Base-by-base conservation (phyloP, 148 eudicot genomes). In the Amaranthus cruentus region DNA sequence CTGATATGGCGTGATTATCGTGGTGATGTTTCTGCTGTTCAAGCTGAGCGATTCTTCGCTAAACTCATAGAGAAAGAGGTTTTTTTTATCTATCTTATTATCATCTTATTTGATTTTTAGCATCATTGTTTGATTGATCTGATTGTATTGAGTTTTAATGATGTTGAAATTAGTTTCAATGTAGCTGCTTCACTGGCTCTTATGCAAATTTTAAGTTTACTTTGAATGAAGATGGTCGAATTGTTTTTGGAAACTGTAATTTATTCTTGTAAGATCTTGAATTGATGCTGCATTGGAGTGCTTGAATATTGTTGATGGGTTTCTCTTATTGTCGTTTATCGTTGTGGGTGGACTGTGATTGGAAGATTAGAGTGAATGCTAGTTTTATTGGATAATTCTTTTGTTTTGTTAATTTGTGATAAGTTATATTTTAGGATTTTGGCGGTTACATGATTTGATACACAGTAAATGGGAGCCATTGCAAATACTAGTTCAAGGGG, bases 11-110 rank as follows among this genome's bases (percentile, higher is more conserved):
- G 97, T 3, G 97, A 91, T 74, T 95, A 84, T 76, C 96, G 98
- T 6, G 98, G 98, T 13, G 98, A 95, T 70, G 97, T 95, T 49
- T 83, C 97, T 2, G 79, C 97, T 4, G 78, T 55, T 28, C 91
- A 95, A 63, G 98, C 97, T 54, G 98, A 95, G 73, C 80, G 85
- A 2, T 91, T 87, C 87, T 95, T 95, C 93, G 80, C 97, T 77
- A 95, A 90, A 81, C 91, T 94, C 80, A 84, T 94, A 59, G 98
- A 94, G 49, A 94, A 88, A 82, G 98, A 89, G 97, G 98, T 93
- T 50, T 59, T 8, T 5, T 7, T 75, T 11, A 49, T 65, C 51
- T 11, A 28, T 62, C 52, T 62, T 18, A 18, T 18, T 18, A 18
- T 18, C 18, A 3, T 70, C 67, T 62, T 13, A 28, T 5, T 63